Base-by-base conservation (phyloP, 1,139 yeast species). In the Diutina scorzettiae region DNA sequence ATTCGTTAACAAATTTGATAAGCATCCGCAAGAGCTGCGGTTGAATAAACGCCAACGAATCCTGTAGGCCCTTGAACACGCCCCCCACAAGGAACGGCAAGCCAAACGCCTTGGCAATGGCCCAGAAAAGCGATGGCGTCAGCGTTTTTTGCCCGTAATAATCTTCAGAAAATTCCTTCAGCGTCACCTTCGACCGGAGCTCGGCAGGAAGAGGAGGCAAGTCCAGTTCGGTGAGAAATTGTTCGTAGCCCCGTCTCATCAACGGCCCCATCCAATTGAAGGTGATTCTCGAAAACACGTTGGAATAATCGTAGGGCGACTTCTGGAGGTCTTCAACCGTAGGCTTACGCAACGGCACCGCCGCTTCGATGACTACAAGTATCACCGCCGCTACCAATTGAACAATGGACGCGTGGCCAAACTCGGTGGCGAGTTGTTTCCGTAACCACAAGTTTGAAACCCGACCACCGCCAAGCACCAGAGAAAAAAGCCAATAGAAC, bases 191-290 rank as follows among this genome's bases (percentile, higher is more conserved):
- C 9, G 91, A 65, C 47, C 69, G 73, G 52, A 83, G 77, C 43
- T 71, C 76, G 11, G 63, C 55, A 14, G 98, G 96, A 46, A 91
- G 69, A 17, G 76, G 72, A 14, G 96, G 96, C 50, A 91, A 70
- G 59, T 91, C 97, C 2, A 66, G 64, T 53, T 83, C 91, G 9
- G 80, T 73, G 50, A 91, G 68, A 56, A 62, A 91, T 45, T 81
- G 79, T 24, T 68, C 60, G 55, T 83, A 85, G 20, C 99, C 99
- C 45, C 73, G 73, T 55, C 71, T 79, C 96, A 91, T 89, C 55
- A 91, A 66, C 4, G 81, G 84, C 2, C 89, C 76, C 94, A 91
- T 83, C 99, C 99, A 91, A 36, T 77, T 67, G 58, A 91, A 91
- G 0, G 94, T 78, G 45, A 93, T 66, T 47, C 75, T 71, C 16